Conservation (phyloP, 441 rosid genomes). For the Raphanus hybrid region DNA sequence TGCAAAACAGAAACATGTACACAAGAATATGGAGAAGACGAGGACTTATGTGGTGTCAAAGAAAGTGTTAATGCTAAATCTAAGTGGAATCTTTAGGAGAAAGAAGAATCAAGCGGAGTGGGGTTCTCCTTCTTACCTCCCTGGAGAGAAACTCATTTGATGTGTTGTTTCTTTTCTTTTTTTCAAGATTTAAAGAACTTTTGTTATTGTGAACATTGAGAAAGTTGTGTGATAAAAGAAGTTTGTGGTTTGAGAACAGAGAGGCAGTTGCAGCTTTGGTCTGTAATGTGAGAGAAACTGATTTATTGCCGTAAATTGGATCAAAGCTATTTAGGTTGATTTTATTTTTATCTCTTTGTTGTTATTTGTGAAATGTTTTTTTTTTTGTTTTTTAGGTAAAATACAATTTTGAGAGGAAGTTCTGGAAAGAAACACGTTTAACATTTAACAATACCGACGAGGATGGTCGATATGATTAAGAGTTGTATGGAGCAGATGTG, state of each 20-base stretch:
- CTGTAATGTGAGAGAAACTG: conserved; percentile 28
- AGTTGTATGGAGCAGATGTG: not conserved
- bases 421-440: not conserved
- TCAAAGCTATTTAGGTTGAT: conserved; percentile 21
- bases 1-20: conserved; percentile 54
- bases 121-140: conserved; percentile 82
- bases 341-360: not conserved
- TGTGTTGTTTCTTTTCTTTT: conserved; percentile 1
- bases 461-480: not conserved
- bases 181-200: conserved; percentile 41
- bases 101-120: conserved; percentile 89
- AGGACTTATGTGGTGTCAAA: conserved; percentile 59
- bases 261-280: conserved; percentile 13
- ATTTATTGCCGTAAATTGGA: conserved; percentile 26
- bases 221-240: conserved; percentile 28
- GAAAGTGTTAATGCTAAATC: conserved; percentile 67
- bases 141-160: conserved; percentile 75
- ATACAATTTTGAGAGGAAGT: not conserved
- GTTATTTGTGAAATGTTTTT: not conserved
- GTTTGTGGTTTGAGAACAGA: conserved; percentile 35
- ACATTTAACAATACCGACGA: not conserved
- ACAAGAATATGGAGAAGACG: conserved; percentile 64
- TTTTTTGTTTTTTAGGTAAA: not conserved
- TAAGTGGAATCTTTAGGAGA: conserved; percentile 75
- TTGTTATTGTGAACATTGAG: conserved; percentile 16